Base-by-base conservation (phyloP, 2,329 filamentous ascomycete genomes). In the Cytospora piceae region DNA sequence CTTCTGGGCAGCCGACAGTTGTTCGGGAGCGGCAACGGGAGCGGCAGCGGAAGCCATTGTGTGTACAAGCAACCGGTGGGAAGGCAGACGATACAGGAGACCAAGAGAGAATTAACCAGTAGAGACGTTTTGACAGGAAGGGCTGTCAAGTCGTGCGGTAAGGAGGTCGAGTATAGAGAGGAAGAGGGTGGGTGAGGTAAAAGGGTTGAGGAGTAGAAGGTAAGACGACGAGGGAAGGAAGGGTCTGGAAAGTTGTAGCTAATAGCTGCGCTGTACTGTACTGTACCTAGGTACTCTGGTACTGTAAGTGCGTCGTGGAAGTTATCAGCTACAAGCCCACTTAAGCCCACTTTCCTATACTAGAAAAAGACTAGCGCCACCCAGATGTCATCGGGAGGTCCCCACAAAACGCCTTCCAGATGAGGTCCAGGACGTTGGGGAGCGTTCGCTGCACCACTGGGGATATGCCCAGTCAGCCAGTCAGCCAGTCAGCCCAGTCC, bases 1-100 rank as follows among this genome's bases (percentile, higher is more conserved):
- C 79, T 83, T 85, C 77, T 90, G 85, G 53, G 84, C 84, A 66
- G 82, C 82, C 67, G 84, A 85, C 66, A 81, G 78, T 75, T 84
- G 81, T 68, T 74, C 73, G 70, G 72, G 71, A 11, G n/a, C 39
- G 20, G 39, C 5, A 42, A 7, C 58, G 20, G 39, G 39, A n/a
- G 39, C 58, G 34, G 70, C 60, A 67, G 70, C 71, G 61, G 80
- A 77, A 70, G 81, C 76, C 82, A 83, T 84, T 72, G 64, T 78
- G 68, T 72, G 49, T 53, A 27, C 31, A 37, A 46, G 58, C 51
- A 42, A 42, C 51, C 52, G 61, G 67, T 63, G 46, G 55, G 66
- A 64, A 53, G 64, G 60, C 58, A 63, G 59, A 68, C 68, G 68
- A 69, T 66, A 68, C 58, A 68, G 64, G 64, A 66, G 66, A 67